Evolutionary conservation across 345 rosid genomes (phyloP), one percentile per base, ranked within the genome.

Genomic region (Salix koriyanagi): DNA sequence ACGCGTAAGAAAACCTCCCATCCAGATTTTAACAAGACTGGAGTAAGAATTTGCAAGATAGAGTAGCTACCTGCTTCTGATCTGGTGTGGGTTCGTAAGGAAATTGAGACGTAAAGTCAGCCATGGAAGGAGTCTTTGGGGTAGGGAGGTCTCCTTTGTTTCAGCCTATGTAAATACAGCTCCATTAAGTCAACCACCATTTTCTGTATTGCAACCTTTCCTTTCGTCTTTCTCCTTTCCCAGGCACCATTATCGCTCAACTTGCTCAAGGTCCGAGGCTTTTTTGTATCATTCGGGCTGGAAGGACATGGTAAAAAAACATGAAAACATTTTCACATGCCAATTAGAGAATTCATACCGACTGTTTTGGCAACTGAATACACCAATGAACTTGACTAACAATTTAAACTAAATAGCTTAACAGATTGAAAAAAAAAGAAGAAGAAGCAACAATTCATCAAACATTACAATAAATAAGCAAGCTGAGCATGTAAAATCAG

Each of bases 181-280:
- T 95, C 99, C 99, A 93, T 93, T 82, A 95, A 86, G 87, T 93
- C 97, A 72, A 95, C 97, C 69, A 93, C 97, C 99, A 95, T 95
- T 84, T 91, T 95, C 86, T 95, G 99, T 73, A 95, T 91, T 1
- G 97, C 97, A 75, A 95, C 92, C 84, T 89, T 95, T 41, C 99
- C 97, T 83, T 95, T 95, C 15, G 90, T 90, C 92, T 95, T 95
- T 83, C 94, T 89, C 85, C 84, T 91, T 84, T 93, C 93, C 99
- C 97, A 95, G 41, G 82, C 86, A 67, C 87, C 88, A 56, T 93
- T 89, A 76, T 95, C 97, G 79, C 77, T 89, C 84, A 95, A 84
- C 72, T 92, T 94, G 90, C 97, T 95, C 86, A 95, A 85, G 37
- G 95, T 68, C 73, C 84, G 82, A 36, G 99, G 97, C 80, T 72